Percentiles rank a stretch among this genome's conserved stretches.
Evolutionary conservation across 2,329 filamentous ascomycete genomes (phyloP).

Genomic region (Nigrograna mackinnonii): DNA sequence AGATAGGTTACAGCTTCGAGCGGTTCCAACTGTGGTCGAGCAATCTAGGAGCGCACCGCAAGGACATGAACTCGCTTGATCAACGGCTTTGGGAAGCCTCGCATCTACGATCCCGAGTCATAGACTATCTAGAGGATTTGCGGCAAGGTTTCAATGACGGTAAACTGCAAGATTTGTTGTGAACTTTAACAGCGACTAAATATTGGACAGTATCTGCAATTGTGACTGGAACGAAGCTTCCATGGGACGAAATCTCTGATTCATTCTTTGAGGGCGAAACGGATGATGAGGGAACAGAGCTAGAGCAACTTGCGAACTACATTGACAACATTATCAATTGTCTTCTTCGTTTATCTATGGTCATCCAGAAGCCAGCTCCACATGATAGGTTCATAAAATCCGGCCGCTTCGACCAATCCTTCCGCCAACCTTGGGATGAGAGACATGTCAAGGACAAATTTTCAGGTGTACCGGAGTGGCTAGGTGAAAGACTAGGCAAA

Average conservation of each 20-base stretch:
- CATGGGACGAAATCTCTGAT: slow-evolving; percentile 1
- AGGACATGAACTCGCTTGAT: no score
- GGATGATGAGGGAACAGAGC: not conserved
- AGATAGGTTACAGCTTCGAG: no score
- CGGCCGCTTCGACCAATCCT: slow-evolving; percentile 11
- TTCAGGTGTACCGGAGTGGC: slow-evolving; percentile 20
- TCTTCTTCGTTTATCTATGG: slow-evolving; percentile 25
- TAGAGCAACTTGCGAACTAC: not conserved
- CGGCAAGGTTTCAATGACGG: not conserved
- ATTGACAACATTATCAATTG: slow-evolving; percentile 16
- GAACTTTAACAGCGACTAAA: slow-evolving; percentile 8
- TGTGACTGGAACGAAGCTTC: slow-evolving; percentile 11
- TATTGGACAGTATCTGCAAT: slow-evolving; percentile 9
- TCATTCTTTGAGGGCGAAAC: not conserved
- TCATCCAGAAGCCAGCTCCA: slow-evolving; percentile 22
- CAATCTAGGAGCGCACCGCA: slow-evolving; percentile 27
- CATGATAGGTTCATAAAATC: slow-evolving; percentile 23
- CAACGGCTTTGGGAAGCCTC: slow-evolving; percentile 24
- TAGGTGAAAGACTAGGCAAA: slow-evolving; percentile 17
- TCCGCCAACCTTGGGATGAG: no score
- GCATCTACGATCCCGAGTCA: slow-evolving; percentile 18
- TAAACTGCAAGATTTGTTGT: not conserved
- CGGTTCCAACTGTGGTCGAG: slow-evolving; percentile 33
- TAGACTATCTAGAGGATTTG: slow-evolving; percentile 5
- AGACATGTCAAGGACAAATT: slow-evolving; percentile 24